phyloP scores from a whole-genome alignment of 129 eudicot species.

The Cynara cardunculus region DNA sequence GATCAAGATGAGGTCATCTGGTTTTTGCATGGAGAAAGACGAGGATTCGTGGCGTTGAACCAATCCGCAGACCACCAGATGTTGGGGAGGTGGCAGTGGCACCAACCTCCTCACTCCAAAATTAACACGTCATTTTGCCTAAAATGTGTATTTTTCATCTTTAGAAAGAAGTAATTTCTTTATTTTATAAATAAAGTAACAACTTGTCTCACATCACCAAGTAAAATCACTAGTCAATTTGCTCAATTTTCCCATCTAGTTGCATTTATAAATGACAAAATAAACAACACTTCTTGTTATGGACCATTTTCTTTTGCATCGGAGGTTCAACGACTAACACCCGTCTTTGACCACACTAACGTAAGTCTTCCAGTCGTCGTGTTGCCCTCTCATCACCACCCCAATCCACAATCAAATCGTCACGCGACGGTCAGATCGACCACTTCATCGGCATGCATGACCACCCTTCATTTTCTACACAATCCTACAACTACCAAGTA shows the following conservation, averaged over 20 bases:
- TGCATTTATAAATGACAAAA: too few relatives aligned
- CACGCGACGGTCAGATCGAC: background rate
- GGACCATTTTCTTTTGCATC: background rate
- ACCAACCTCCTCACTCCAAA: too few relatives aligned
- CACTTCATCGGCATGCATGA: background rate
- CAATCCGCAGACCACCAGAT: conserved; percentile 2
- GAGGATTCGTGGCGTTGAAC: background rate
- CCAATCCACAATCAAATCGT: background rate
- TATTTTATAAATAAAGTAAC: too few relatives aligned
- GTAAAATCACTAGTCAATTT: too few relatives aligned
- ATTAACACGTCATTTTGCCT: too few relatives aligned
- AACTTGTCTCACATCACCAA: too few relatives aligned
- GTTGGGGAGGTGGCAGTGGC: background rate
- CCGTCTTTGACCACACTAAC: background rate
- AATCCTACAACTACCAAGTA: too few relatives aligned
- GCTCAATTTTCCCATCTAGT: too few relatives aligned
- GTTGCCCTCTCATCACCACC: too few relatives aligned
- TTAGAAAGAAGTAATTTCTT: too few relatives aligned
- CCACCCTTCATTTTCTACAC: too few relatives aligned
- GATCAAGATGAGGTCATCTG: background rate
- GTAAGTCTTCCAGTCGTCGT: background rate
- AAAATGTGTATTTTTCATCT: background rate
- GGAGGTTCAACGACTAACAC: background rate
- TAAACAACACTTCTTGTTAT: background rate
- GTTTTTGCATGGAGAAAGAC: conserved; percentile 9